Conservation (phyloP, 139 green algal species). For the Chlorella sp. region DNA sequence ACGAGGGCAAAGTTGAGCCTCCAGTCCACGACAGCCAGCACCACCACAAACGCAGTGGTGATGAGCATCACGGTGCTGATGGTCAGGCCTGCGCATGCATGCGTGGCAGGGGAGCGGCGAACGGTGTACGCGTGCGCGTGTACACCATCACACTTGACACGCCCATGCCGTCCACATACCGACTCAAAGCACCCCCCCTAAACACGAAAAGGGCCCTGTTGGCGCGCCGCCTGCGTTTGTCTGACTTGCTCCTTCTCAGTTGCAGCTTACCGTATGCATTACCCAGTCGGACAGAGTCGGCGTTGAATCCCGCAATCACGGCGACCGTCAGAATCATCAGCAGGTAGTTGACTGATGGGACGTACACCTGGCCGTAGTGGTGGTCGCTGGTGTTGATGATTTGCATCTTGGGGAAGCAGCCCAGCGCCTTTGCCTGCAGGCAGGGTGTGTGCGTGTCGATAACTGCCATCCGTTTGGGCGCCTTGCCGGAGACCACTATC, state of each 20-base stretch:
- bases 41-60: constrained; percentile 12
- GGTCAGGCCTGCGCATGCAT: constrained; percentile 16
- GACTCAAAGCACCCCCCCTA: too few species aligned
- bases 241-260: too few species aligned
- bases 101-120: too few species aligned
- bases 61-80: constrained; percentile 22
- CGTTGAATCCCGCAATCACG: constrained; percentile 18
- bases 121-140: too few species aligned
- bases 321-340: constrained; percentile 20
- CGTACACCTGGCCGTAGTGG: constrained; percentile 17
- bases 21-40: constrained; percentile 26
- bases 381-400: not conserved
- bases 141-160: too few species aligned
- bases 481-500: too few species aligned
- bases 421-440: constrained; percentile 6
- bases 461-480: too few species aligned
- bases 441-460: too few species aligned
- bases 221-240: too few species aligned
- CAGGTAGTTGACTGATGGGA: constrained; percentile 16
- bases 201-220: too few species aligned
- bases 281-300: constrained; percentile 9
- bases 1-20: constrained; percentile 3
- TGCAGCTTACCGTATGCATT: constrained; percentile 23
- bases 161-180: too few species aligned
- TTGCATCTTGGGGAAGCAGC: constrained; percentile 1